Percentiles rank a stretch among this genome's conserved stretches.
These are phyloP conservation scores for Cyberlindnera veronae DNA, from an alignment of 805 yeast species.

Conservation along the genomic window DNA sequence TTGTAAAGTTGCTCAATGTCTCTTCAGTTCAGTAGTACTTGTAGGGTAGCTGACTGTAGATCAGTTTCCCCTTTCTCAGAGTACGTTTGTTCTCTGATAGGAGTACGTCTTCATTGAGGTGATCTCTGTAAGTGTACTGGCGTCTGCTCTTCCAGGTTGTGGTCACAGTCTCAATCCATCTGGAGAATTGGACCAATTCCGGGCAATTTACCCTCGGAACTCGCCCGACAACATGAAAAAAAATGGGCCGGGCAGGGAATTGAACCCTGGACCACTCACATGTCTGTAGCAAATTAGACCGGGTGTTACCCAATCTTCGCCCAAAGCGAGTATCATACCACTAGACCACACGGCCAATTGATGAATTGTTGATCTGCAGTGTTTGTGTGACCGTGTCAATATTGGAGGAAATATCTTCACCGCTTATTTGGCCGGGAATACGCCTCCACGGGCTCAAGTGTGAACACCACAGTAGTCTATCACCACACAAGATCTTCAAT, in stretches of 20 bases:
- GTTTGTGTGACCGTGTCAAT: not conserved
- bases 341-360: constrained; percentile 30
- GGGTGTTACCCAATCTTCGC: constrained; percentile 23
- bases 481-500: too few relatives aligned
- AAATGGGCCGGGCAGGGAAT: constrained; percentile 20
- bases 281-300: constrained; percentile 7
- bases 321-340: constrained; percentile 32
- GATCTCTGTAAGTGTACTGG: not conserved
- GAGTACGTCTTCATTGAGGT: not conserved
- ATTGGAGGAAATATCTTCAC: not conserved
- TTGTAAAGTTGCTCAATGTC: too few relatives aligned
- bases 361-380: not conserved
- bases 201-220: constrained; percentile 26
- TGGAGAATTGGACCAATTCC: too few relatives aligned
- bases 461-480: too few relatives aligned
- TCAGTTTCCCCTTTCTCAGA: too few relatives aligned
- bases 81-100: too few relatives aligned
- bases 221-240: not conserved
- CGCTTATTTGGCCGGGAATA: too few relatives aligned
- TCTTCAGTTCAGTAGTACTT: not conserved
- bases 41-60: too few relatives aligned
- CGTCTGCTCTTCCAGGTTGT: not conserved
- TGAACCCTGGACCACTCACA: constrained; percentile 23
- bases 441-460: too few relatives aligned
- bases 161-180: too few relatives aligned